phyloP scores from a whole-genome alignment of 345 rosid species.

The Laguncularia racemosa region DNA sequence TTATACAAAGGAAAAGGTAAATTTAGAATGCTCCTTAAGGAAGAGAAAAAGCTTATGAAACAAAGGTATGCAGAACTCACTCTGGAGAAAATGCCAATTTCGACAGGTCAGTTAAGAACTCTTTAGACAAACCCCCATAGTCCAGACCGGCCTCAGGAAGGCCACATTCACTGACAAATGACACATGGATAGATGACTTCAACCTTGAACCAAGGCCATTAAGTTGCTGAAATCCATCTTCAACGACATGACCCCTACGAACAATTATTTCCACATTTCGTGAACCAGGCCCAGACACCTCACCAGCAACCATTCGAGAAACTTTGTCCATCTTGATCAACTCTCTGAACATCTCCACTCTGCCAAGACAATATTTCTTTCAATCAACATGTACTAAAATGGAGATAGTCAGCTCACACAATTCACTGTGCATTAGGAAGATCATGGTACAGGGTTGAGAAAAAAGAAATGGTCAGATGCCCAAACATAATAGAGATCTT shows the following conservation, averaged over 20 bases:
- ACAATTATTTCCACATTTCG: slow-evolving; percentile 78
- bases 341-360: slow-evolving; percentile 96
- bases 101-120: slow-evolving; percentile 91
- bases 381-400: slow-evolving; percentile 16
- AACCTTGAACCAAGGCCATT: slow-evolving; percentile 77
- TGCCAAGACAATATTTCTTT: slow-evolving; percentile 28
- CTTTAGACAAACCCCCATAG: slow-evolving; percentile 95
- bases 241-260: slow-evolving; percentile 85
- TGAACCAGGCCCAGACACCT: slow-evolving; percentile 75
- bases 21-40: background rate
- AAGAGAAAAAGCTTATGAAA: slow-evolving; percentile 4
- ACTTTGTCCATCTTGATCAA: slow-evolving; percentile 87
- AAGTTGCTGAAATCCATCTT: slow-evolving; percentile 86
- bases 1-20: slow-evolving; percentile 10
- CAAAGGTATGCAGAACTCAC: slow-evolving; percentile 41
- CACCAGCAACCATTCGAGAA: slow-evolving; percentile 86
- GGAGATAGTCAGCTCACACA: background rate
- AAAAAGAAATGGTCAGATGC: too few relatives aligned
- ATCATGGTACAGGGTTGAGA: too few relatives aligned
- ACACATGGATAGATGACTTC: slow-evolving; percentile 88
- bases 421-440: too few relatives aligned
- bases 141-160: slow-evolving; percentile 98
- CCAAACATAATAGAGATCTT: too few relatives aligned
- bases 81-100: slow-evolving; percentile 87
- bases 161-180: slow-evolving; percentile 94